Percentiles rank a stretch among this genome's conserved stretches.
Conservation (phyloP, 192 early-diverging fungal species). For the Allomyces macrogynus region DNA sequence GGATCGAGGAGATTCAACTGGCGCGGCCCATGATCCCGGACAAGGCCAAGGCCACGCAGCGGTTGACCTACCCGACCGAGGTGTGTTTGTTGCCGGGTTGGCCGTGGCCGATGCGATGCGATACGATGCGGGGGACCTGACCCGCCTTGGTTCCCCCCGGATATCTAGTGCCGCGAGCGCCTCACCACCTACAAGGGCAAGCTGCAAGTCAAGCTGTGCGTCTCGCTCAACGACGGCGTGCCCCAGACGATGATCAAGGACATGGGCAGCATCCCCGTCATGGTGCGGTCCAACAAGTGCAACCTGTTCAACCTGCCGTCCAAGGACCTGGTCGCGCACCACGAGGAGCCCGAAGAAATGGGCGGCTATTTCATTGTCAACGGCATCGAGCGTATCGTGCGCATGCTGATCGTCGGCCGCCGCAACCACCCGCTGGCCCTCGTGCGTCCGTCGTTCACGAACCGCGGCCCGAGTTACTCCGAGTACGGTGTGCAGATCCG, state of each 20-base stretch:
- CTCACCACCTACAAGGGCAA: slow-evolving; percentile 61
- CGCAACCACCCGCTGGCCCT: slow-evolving; percentile 78
- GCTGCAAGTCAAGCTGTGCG: slow-evolving; percentile 55
- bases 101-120: too few species aligned
- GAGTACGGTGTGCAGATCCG: slow-evolving; percentile 71
- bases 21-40: slow-evolving; percentile 50
- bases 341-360: slow-evolving; percentile 88
- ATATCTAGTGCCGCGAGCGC: slow-evolving; percentile 68
- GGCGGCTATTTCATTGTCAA: slow-evolving; percentile 95
- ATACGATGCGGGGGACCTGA: too few species aligned
- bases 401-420: slow-evolving; percentile 79
- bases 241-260: slow-evolving; percentile 35
- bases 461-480: slow-evolving; percentile 77
- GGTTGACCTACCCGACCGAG: slow-evolving; percentile 47
- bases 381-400: slow-evolving; percentile 90
- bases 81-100: too few species aligned
- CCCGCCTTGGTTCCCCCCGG: too few species aligned
- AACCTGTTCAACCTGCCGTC: slow-evolving; percentile 54
- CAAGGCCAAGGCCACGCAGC: slow-evolving; percentile 26
- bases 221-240: slow-evolving; percentile 66
- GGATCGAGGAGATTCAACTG: slow-evolving; percentile 55
- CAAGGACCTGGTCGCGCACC: slow-evolving; percentile 42
- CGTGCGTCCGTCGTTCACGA: slow-evolving; percentile 63
- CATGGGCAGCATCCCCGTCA: slow-evolving; percentile 67
- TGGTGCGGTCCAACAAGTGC: slow-evolving; percentile 77